Percentiles rank a stretch among this genome's conserved stretches.
Evolutionary conservation across 2,329 filamentous ascomycete species (phyloP).

Genomic region (Exutisphaerella laricina): DNA sequence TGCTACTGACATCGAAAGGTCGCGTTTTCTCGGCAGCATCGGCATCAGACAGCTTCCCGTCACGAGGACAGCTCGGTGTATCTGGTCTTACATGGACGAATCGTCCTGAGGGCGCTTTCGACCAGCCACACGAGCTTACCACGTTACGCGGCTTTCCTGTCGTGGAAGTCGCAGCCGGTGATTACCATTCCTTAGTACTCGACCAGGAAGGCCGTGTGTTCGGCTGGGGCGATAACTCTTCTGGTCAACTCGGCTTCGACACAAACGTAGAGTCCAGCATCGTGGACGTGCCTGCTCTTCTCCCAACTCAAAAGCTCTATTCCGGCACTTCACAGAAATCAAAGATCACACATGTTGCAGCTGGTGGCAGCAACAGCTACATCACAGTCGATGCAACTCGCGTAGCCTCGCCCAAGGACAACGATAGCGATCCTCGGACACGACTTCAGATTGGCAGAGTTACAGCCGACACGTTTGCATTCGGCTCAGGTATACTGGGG

Average conservation of each 20-base stretch:
- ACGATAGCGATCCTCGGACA: constrained; percentile 25
- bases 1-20: constrained; percentile 77
- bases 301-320: constrained; percentile 71
- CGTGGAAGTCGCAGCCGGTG: constrained; percentile 71
- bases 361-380: constrained; percentile 81
- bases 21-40: constrained; percentile 86
- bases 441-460: constrained; percentile 49
- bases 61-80: constrained; percentile 79
- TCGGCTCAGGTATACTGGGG: constrained; percentile 79
- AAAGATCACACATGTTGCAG: constrained; percentile 69
- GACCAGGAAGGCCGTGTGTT: constrained; percentile 74
- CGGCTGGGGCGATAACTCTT: constrained; percentile 83
- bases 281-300: constrained; percentile 63
- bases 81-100: constrained; percentile 75
- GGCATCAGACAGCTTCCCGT: constrained; percentile 70
- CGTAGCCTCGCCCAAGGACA: constrained; percentile 40
- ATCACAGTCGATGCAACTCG: constrained; percentile 75
- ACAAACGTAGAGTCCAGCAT: constrained; percentile 56
- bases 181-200: constrained; percentile 76
- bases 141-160: constrained; percentile 67
- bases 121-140: constrained; percentile 73
- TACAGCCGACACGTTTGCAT: constrained; percentile 76
- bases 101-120: constrained; percentile 69
- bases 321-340: constrained; percentile 57
- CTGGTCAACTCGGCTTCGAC: constrained; percentile 85